Percentiles rank a stretch among this genome's conserved stretches.
Evolutionary conservation across 768 basidiomycete genomes (phyloP).

Genomic region (Lactifluus hygrophoroides): DNA sequence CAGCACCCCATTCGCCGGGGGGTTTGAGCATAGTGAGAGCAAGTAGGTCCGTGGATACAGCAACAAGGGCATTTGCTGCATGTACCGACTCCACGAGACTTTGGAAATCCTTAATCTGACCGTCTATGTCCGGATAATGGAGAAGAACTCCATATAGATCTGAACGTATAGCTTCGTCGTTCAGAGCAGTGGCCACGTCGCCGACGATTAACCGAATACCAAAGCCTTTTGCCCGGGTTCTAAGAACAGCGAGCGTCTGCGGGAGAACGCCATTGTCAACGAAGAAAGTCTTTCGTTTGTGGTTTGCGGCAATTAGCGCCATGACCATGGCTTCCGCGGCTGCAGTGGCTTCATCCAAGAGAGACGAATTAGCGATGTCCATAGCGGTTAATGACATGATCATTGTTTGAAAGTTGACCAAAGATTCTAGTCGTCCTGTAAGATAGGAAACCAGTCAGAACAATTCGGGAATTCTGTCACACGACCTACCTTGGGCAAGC

Average conservation of each 20-base stretch:
- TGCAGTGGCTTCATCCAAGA: conserved; percentile 92
- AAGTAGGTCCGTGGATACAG: conserved; percentile 86
- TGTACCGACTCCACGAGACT: conserved; percentile 62
- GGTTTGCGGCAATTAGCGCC: conserved; percentile 59
- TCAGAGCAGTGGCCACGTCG: conserved; percentile 42
- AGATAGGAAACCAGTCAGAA: conserved; percentile 1
- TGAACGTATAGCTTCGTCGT: conserved; percentile 43
- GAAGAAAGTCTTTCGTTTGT: conserved; percentile 76
- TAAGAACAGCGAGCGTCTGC: conserved; percentile 85
- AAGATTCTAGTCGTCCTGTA: conserved; percentile 86
- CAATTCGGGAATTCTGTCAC: not conserved
- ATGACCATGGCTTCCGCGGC: conserved; percentile 97
- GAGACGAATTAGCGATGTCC: conserved; percentile 92
- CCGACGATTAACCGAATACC: conserved; percentile 75
- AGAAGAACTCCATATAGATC: conserved; percentile 83
- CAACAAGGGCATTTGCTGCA: conserved; percentile 65
- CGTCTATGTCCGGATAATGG: conserved; percentile 92
- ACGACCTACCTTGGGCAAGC: conserved; percentile 80
- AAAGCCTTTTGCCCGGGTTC: conserved; percentile 88
- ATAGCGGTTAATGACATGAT: conserved; percentile 88
- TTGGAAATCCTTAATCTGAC: conserved; percentile 66
- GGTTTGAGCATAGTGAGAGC: conserved; percentile 89
- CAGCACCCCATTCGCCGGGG: conserved; percentile 98
- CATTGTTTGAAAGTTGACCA: conserved; percentile 97
- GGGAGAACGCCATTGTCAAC: conserved; percentile 78